These are phyloP conservation scores for Cyberlindnera meyerae DNA, from an alignment of 805 yeast genomes.

Conservation along the genomic window DNA sequence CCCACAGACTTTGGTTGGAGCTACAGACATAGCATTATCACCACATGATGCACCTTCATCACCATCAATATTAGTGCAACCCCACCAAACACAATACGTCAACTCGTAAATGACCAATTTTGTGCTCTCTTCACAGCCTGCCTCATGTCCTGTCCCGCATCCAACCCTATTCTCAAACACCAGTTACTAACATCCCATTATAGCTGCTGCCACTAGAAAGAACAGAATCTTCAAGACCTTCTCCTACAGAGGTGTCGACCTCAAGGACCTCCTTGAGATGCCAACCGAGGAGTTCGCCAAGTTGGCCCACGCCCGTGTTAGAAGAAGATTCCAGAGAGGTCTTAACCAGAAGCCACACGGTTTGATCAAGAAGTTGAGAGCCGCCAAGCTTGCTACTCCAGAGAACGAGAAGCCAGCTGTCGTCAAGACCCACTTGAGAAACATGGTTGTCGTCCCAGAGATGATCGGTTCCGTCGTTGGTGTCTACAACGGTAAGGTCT, in stretches of 20 bases:
- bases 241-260: conserved; percentile 98
- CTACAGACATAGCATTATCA: no score
- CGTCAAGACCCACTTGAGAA: conserved; percentile 99
- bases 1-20: no score
- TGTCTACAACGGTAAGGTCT: conserved; percentile 98
- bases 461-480: conserved; percentile 99
- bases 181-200: conserved; percentile 18
- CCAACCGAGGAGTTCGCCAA: conserved; percentile 95
- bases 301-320: conserved; percentile 96
- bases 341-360: conserved; percentile 92
- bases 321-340: conserved; percentile 99
- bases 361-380: conserved; percentile 95
- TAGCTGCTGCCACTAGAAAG: conserved; percentile 52
- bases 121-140: no score
- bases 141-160: no score
- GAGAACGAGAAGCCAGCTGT: conserved; percentile 95
- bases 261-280: conserved; percentile 88
- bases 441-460: conserved; percentile 98
- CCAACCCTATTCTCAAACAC: no score
- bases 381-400: conserved; percentile 87
- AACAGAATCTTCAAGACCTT: conserved; percentile 93
- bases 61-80: no score
- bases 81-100: no score
- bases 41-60: no score
- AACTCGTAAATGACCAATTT: no score